Evolutionary conservation across 495 filamentous ascomycete species (phyloP).

Genomic region (Penicillium coffeae): DNA sequence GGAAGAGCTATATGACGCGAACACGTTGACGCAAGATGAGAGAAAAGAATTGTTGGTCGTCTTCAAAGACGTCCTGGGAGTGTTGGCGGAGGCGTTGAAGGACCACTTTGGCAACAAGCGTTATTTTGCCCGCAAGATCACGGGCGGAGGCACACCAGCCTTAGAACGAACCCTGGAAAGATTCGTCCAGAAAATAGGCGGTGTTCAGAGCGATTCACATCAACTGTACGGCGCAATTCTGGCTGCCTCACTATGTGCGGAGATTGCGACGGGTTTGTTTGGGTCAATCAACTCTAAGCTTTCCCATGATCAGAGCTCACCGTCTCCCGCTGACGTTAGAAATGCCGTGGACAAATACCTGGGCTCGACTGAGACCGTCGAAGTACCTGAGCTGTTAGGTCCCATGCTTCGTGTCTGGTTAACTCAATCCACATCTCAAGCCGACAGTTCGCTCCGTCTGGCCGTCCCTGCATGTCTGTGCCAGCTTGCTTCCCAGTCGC

Average conservation of each 20-base stretch:
- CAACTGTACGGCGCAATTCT: slow-evolving; percentile 84
- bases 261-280: slow-evolving; percentile 52
- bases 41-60: slow-evolving; percentile 62
- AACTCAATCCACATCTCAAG: slow-evolving; percentile 26
- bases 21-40: slow-evolving; percentile 48
- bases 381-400: slow-evolving; percentile 38
- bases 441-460: slow-evolving; percentile 26
- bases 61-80: slow-evolving; percentile 63
- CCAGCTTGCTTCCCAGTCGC: slow-evolving; percentile 53
- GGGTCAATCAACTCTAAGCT: slow-evolving; percentile 30
- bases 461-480: slow-evolving; percentile 40
- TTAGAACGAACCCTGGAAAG: slow-evolving; percentile 63
- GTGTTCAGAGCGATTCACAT: slow-evolving; percentile 56
- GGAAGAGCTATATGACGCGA: slow-evolving; percentile 66
- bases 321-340: slow-evolving; percentile 21
- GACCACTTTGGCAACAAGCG: slow-evolving; percentile 81
- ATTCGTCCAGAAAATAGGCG: slow-evolving; percentile 52
- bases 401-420: slow-evolving; percentile 43
- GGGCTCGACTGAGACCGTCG: slow-evolving; percentile 39
- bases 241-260: slow-evolving; percentile 76
- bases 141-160: slow-evolving; percentile 72
- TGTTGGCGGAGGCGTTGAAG: slow-evolving; percentile 71
- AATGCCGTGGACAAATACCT: slow-evolving; percentile 32
- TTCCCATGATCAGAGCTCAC: slow-evolving; percentile 2
- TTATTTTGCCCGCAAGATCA: slow-evolving; percentile 72